Conservation (phyloP, 208 protist species). For the Leptomonas seymouri region DNA sequence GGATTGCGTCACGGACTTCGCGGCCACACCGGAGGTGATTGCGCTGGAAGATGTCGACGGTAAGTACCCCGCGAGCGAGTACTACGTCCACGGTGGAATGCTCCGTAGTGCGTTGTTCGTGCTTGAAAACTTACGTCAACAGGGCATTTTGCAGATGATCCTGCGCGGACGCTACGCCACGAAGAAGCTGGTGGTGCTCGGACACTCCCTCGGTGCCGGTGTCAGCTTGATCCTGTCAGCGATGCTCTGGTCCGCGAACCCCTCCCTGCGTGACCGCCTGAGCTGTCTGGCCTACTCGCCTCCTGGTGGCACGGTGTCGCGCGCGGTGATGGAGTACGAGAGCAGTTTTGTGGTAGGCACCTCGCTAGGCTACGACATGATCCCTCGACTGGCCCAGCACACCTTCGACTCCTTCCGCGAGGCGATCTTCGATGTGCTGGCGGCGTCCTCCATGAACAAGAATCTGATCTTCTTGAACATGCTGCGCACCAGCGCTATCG, state of each 20-base stretch:
- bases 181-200: constrained; percentile 67
- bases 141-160: constrained; percentile 65
- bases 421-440: constrained; percentile 73
- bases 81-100: constrained; percentile 88
- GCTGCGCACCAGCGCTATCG: constrained; percentile 36
- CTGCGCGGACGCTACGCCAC: constrained; percentile 37
- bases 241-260: constrained; percentile 54
- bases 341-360: constrained; percentile 60
- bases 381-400: constrained; percentile 77
- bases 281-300: constrained; percentile 81
- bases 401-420: constrained; percentile 81
- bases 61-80: constrained; percentile 40
- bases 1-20: constrained; percentile 85
- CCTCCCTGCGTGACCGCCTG: constrained; percentile 57
- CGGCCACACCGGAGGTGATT: constrained; percentile 50
- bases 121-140: constrained; percentile 46
- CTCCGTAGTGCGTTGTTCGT: constrained; percentile 63
- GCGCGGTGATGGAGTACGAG: constrained; percentile 70
- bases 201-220: constrained; percentile 89
- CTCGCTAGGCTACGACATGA: constrained; percentile 83
- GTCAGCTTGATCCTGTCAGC: constrained; percentile 74
- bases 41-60: constrained; percentile 31
- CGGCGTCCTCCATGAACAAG: constrained; percentile 61
- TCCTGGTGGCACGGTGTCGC: constrained; percentile 74
- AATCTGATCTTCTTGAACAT: constrained; percentile 64